Base-by-base conservation (phyloP, 768 basidiomycete genomes). In the Phlebiopsis gigantea region DNA sequence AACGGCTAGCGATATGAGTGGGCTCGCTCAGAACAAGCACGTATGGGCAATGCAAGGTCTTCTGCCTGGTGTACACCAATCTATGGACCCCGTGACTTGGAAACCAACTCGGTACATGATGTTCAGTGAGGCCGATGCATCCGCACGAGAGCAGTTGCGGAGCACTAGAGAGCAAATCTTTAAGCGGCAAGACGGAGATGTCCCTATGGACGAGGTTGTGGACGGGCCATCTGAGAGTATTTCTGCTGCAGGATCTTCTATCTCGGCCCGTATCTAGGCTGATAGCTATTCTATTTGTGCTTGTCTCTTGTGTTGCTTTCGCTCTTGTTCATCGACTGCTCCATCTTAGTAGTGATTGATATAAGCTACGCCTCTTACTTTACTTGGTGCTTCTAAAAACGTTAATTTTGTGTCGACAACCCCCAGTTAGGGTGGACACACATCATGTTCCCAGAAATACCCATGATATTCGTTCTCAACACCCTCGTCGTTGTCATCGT, bases 41-140 rank as follows among this genome's bases (percentile, higher is more conserved):
- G 68, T 90, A 6, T 88, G 85, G 79, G 79, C 88, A 19, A 71
- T 91, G 62, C 87, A 90, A 62, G 88, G 88, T 2, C 69, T 91
- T 26, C 72, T 78, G 0, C 79, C 85, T 2, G 89, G 89, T 0
- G 80, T 77, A 60, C 75, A 79, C 62, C 88, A 88, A 63, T 75
- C 83, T 28, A 83, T 88, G 67, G 88, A 90, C 59, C 85, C 88
- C n/a, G 71, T 73, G 39, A 69, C 68, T 24, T 85, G 83, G 75
- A 83, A 81, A 67, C 62, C 72, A 14, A 72, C 68, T 29, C 74
- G 89, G 12, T 57, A 72, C 50, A 64, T 61, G 52, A 89, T 88
- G 86, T 62, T 90, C 34, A 75, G 77, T 58, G 86, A 86, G 53
- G 85, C 84, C 22, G 82, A 83, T 56, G 68, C 60, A 48, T 75